phyloP scores from a whole-genome alignment of 768 basidiomycete species.

The Boletus sp. region DNA sequence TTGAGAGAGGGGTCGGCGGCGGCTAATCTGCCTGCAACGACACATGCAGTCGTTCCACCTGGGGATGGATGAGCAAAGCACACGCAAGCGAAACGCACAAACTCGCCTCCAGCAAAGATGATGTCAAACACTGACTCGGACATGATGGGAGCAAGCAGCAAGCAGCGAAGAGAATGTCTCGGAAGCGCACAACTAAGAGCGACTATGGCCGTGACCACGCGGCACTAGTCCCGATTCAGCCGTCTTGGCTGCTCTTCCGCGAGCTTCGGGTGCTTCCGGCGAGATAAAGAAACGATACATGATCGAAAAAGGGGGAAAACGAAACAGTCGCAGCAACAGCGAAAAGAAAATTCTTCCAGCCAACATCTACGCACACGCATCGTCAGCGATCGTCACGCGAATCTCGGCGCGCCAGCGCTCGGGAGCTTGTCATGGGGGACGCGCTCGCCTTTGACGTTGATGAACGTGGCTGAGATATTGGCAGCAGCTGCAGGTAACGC shows the following conservation, averaged over 20 bases:
- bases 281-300: no score
- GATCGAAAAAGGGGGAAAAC: no score
- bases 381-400: conserved; percentile 32
- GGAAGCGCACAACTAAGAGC: no score
- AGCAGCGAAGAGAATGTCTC: no score
- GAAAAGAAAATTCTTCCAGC: neutral
- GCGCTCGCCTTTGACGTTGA: conserved; percentile 49
- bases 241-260: no score
- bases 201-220: no score
- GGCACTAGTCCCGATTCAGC: no score
- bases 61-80: neutral
- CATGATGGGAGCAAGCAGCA: neutral
- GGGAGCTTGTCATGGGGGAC: conserved; percentile 47
- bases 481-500: neutral
- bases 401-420: conserved; percentile 47
- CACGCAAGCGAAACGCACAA: no score
- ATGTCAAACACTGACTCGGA: conserved; percentile 42
- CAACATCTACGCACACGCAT: conserved; percentile 25
- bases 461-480: neutral
- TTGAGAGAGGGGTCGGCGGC: conserved; percentile 51
- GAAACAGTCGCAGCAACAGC: no score
- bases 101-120: conserved; percentile 56
- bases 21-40: conserved; percentile 51
- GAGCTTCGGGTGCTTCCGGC: no score
- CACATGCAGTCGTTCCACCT: conserved; percentile 54